A percentile compares a stretch with the other conserved stretches of the same genome.
phyloP scores from a whole-genome alignment of 2,329 filamentous ascomycete genomes.

The Trichoderma arundinaceum region DNA sequence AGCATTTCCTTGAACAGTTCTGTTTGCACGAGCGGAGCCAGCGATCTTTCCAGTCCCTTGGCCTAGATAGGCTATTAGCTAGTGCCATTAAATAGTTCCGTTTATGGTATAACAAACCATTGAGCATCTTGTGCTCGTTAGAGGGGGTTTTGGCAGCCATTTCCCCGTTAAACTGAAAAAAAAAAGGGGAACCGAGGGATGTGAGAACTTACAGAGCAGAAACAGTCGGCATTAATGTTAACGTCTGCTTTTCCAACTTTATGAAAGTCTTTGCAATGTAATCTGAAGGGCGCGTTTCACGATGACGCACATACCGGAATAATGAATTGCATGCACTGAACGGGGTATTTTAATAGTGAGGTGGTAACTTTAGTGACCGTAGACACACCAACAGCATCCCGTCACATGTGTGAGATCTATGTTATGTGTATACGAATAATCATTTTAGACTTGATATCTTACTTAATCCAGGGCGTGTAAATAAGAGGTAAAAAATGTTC shows the following conservation, averaged over 20 bases:
- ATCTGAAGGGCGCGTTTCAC: constrained; percentile 12
- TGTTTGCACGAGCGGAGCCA: constrained; percentile 6
- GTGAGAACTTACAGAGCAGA: neutral
- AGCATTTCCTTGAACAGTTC: constrained; percentile 37
- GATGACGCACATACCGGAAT: no score
- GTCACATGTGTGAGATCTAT: no score
- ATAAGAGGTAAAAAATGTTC: no score
- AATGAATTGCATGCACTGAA: neutral
- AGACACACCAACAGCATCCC: no score
- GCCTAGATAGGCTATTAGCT: constrained; percentile 1
- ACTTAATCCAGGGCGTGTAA: no score
- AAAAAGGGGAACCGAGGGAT: no score
- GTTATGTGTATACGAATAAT: no score
- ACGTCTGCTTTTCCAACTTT: neutral
- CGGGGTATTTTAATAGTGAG: neutral
- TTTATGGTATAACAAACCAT: neutral
- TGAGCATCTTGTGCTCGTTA: constrained; percentile 23
- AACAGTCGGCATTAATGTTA: neutral
- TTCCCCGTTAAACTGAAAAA: neutral
- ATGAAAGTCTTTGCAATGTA: neutral
- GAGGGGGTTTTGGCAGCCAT: constrained; percentile 27
- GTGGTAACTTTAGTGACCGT: no score
- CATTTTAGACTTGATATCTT: no score
- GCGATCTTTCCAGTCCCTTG: constrained; percentile 13
- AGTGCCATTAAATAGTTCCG: neutral